Evolutionary conservation across 169 alveolate genomes (phyloP), one percentile per base, ranked within the genome.

Genomic region (Babesia divergens): DNA sequence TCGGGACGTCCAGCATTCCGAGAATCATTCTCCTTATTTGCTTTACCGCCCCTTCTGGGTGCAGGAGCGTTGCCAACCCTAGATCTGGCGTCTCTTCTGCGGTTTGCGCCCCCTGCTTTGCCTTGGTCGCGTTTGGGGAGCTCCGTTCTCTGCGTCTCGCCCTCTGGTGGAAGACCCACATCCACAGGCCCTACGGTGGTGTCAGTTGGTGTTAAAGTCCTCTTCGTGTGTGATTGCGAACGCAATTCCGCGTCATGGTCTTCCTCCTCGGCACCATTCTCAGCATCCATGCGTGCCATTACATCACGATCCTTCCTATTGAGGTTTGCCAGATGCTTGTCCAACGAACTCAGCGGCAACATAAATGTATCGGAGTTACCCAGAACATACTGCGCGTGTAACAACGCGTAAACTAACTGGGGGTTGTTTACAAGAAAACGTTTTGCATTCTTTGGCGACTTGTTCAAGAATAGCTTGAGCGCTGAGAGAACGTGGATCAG

Each of bases 351-450:
- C 18, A 80, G 79, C 16, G 64, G 72, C 56, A 80, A 58, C 28
- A 80, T n/a, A 20, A 64, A 20, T 37, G 43, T 50, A n/a, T 80
- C 88, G 26, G 40, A 37, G 32, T 58, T 75, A 8, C 79, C 88
- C 74, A 80, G 84, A 20, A 80, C 34, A 49, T 65, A 80, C 43
- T 69, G 83, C 22, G 84, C 58, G 51, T 80, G 88, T 2, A 68
- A 20, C 4, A 80, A 44, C 24, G 88, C 88, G 32, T 80, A 80
- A 8, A 75, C 69, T n/a, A 80, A 59, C 38, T 80, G 88, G 9
- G 88, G 88, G 40, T 80, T 80, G 49, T 80, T 68, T 4, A 80
- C 14, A n/a, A 80, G 65, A 16, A 80, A 40, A 44, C 81, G 4
- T 29, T 72, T 69, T 6, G 84, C 84, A 38, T 44, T 75, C 13